phyloP scores from a whole-genome alignment of 108 stramenopile genomes.

The Nitzschia putrida region DNA sequence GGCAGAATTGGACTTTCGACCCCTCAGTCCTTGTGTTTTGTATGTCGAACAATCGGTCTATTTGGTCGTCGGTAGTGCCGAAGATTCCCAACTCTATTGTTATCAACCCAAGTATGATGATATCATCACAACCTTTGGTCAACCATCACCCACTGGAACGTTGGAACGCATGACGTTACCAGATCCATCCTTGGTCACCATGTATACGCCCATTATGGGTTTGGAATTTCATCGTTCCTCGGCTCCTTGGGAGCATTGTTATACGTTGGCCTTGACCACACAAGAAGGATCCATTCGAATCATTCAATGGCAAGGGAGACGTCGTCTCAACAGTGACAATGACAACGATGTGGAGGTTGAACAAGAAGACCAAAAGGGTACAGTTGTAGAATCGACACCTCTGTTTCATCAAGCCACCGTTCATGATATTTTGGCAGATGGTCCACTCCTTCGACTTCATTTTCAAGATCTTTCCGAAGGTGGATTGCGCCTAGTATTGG shows the following conservation, averaged over 20 bases:
- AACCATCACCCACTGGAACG: not conserved
- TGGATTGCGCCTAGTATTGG: constrained; percentile 25
- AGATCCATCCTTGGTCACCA: not conserved
- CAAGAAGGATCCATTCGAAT: constrained; percentile 57
- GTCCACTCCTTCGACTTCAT: constrained; percentile 37
- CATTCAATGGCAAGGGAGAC: constrained; percentile 24
- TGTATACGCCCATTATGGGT: constrained; percentile 41
- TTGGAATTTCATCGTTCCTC: constrained; percentile 23
- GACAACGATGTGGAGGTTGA: too few relatives aligned
- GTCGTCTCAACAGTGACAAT: too few relatives aligned
- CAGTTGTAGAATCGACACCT: not conserved
- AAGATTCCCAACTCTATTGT: constrained; percentile 32
- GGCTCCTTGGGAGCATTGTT: not conserved
- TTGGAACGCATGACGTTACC: not conserved
- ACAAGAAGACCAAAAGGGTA: not conserved
- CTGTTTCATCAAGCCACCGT: constrained; percentile 16
- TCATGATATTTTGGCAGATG: constrained; percentile 50
- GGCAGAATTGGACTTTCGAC: constrained; percentile 29
- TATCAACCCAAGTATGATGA: constrained; percentile 14
- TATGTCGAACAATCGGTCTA: not conserved
- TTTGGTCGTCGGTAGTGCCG: constrained; percentile 37
- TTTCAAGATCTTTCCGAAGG: constrained; percentile 16
- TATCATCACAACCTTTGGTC: not conserved
- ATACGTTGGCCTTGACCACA: constrained; percentile 38
- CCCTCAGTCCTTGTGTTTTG: constrained; percentile 33